phyloP scores from a whole-genome alignment of 164 flowering plant genomes.

The Brasenia schreberi region DNA sequence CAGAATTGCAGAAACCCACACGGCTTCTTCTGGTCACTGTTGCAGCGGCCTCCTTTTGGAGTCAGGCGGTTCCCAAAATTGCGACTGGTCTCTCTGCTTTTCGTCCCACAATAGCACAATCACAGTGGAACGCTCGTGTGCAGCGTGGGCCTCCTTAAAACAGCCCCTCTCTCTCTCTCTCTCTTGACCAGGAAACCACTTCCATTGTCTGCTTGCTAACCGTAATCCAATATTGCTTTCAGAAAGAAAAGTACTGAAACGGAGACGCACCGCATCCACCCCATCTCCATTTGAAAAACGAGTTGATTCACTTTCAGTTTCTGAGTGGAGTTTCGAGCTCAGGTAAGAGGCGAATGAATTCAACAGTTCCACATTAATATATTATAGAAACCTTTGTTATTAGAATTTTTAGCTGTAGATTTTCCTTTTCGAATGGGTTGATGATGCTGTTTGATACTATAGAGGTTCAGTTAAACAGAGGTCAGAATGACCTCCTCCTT shows the following conservation, averaged over 20 bases:
- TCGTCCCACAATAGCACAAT: neutral
- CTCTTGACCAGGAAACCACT: neutral
- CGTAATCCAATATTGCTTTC: neutral
- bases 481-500: too few species aligned
- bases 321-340: too few species aligned
- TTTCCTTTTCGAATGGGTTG: too few species aligned
- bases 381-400: too few species aligned
- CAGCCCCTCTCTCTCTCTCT: neutral
- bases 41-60: neutral
- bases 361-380: too few species aligned
- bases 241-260: neutral
- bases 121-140: neutral
- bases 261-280: too few species aligned
- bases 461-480: too few species aligned
- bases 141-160: neutral
- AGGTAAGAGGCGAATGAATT: too few species aligned
- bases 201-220: neutral
- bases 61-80: neutral
- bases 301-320: too few species aligned
- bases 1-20: conserved; percentile 3
- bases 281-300: too few species aligned
- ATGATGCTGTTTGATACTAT: too few species aligned
- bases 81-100: neutral
- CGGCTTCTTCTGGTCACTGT: neutral
- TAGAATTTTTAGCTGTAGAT: too few species aligned